These are phyloP conservation scores for Rusavskia elegans DNA, from an alignment of 495 filamentous ascomycete species.

Conservation along the genomic window DNA sequence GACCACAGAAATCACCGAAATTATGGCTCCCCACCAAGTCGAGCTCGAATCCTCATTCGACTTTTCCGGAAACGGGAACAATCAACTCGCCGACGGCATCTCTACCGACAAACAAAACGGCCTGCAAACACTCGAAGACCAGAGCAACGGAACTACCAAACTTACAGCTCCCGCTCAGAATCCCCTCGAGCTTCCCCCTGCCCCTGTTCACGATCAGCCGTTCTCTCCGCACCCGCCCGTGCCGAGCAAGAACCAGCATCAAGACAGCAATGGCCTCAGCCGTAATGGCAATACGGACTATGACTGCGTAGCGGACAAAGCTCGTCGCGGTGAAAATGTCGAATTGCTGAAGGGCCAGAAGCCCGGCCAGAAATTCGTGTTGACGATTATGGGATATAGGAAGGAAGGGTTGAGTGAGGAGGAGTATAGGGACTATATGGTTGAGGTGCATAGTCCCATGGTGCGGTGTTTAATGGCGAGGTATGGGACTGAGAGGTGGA, in stretches of 20 bases:
- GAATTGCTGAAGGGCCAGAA: background rate
- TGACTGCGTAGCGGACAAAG: background rate
- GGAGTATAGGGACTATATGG: constrained; percentile 25
- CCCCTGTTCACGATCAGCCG: background rate
- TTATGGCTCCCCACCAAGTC: background rate
- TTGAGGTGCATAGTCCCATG: constrained; percentile 19
- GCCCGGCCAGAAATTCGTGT: background rate
- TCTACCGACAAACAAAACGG: background rate
- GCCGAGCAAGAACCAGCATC: background rate
- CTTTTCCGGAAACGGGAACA: background rate
- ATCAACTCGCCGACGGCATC: constrained; percentile 1
- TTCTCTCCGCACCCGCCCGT: background rate
- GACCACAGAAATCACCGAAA: no score
- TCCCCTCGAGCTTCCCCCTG: background rate
- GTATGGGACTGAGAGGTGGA: constrained; percentile 22
- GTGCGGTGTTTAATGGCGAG: constrained; percentile 22
- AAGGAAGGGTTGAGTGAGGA: constrained; percentile 26
- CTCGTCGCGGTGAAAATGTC: background rate
- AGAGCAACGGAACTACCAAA: background rate
- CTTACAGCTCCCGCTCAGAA: background rate
- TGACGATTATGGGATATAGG: constrained; percentile 26
- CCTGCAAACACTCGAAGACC: background rate
- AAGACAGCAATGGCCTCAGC: background rate
- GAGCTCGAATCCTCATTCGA: background rate
- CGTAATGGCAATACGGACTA: background rate